A percentile compares a stretch with the other conserved stretches of the same genome.
Conservation (phyloP, 805 yeast species). For the Metschnikowia borealis region DNA sequence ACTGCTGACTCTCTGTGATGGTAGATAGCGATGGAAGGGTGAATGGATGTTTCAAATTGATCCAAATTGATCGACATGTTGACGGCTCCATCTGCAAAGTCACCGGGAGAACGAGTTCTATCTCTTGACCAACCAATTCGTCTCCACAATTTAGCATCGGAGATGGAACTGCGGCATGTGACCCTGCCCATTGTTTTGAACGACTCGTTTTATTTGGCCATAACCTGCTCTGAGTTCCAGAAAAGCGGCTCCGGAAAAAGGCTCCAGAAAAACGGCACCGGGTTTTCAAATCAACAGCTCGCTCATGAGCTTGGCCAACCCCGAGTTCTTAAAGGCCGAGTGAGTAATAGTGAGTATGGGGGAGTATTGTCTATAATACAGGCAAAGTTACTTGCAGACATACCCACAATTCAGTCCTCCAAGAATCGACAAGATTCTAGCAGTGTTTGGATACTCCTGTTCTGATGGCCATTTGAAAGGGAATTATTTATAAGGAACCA, state of each 20-base stretch:
- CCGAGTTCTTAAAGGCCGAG: slow-evolving; percentile 77
- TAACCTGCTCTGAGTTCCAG: slow-evolving; percentile 77
- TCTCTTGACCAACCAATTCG: slow-evolving; percentile 70
- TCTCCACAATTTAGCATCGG: slow-evolving; percentile 83
- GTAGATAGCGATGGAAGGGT: slow-evolving; percentile 53
- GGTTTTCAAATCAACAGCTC: slow-evolving; percentile 64
- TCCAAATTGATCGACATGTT: slow-evolving; percentile 69
- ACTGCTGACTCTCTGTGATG: slow-evolving; percentile 82
- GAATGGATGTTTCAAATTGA: slow-evolving; percentile 52
- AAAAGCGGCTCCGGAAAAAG: slow-evolving; percentile 19
- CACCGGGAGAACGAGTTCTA: slow-evolving; percentile 51
- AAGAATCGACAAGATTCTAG: no score
- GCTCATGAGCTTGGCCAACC: slow-evolving; percentile 63
- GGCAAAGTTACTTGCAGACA: no score
- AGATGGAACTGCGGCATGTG: slow-evolving; percentile 77
- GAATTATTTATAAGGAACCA: no score
- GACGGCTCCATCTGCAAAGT: slow-evolving; percentile 32
- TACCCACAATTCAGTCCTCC: no score
- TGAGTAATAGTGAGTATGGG: no score
- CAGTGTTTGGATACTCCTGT: no score
- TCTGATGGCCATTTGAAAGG: no score
- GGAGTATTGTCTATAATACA: no score
- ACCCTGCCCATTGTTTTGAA: slow-evolving; percentile 78
- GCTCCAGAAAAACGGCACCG: no score
- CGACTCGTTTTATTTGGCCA: slow-evolving; percentile 75